Evolutionary conservation across 257 asterid species (phyloP).

Genomic region (Nicotiana tomentosiformis): DNA sequence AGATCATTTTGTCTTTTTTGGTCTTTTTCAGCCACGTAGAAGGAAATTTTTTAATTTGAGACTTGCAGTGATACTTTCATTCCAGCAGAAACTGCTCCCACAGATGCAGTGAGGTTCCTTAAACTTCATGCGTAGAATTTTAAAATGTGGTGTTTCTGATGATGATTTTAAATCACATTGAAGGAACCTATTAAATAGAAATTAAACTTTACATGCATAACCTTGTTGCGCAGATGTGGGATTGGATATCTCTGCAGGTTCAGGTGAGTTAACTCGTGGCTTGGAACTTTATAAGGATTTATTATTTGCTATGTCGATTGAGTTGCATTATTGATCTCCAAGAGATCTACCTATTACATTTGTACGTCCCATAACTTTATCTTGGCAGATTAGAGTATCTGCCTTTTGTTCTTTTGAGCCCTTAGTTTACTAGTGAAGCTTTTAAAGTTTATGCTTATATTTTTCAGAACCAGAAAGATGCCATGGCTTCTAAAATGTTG

Average conservation of each 20-base stretch:
- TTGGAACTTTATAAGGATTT: not conserved
- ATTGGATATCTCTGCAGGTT: too few species aligned
- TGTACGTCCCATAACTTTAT: not conserved
- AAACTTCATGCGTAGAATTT: not conserved
- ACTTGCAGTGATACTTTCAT: not conserved
- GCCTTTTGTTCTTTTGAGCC: not conserved
- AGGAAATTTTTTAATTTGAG: not conserved
- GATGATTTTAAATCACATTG: not conserved
- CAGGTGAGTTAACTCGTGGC: not conserved
- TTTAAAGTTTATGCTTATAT: not conserved
- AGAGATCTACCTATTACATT: not conserved
- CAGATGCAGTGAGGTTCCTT: not conserved
- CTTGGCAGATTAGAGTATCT: not conserved
- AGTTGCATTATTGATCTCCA: not conserved
- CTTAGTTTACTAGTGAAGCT: not conserved
- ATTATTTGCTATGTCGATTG: too few species aligned
- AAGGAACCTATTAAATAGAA: not conserved
- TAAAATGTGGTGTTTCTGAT: not conserved
- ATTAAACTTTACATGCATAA: not conserved
- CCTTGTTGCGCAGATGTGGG: not conserved
- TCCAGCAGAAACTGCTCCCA: not conserved
- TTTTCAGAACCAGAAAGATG: not conserved
- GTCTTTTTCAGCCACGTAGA: not conserved
- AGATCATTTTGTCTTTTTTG: not conserved
- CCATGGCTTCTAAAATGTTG: not conserved